Conservation (phyloP, 768 basidiomycete genomes). For the Nevesoporus exiguus region DNA sequence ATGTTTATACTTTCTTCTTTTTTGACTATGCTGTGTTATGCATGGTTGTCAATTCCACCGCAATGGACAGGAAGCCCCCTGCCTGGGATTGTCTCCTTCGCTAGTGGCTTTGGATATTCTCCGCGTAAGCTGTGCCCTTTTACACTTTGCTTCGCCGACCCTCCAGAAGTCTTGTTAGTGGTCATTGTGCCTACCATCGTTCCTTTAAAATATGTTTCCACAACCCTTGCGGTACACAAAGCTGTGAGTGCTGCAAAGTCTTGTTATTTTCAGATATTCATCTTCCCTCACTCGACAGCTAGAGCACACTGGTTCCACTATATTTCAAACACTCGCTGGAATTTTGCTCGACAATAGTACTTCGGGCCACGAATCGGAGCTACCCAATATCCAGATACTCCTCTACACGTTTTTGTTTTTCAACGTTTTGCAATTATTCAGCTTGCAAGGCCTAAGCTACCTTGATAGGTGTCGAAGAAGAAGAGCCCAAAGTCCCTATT, state of each 20-base stretch:
- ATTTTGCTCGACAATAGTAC: slow-evolving; percentile 50
- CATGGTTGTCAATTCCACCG: slow-evolving; percentile 65
- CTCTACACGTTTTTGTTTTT: slow-evolving; percentile 54
- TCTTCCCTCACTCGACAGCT: slow-evolving; percentile 39
- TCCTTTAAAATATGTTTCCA: slow-evolving; percentile 67
- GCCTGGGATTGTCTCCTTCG: slow-evolving; percentile 61
- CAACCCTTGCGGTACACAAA: slow-evolving; percentile 76
- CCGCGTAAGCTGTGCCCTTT: slow-evolving; percentile 42
- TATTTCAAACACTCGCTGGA: slow-evolving; percentile 72
- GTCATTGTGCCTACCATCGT: slow-evolving; percentile 74
- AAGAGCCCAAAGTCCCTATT: slow-evolving; percentile 15
- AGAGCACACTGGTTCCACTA: slow-evolving; percentile 70
- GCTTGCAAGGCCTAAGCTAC: slow-evolving; percentile 46
- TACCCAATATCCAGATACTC: slow-evolving; percentile 43
- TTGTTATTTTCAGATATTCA: background rate
- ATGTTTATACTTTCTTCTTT: slow-evolving; percentile 57
- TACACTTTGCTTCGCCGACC: slow-evolving; percentile 1
- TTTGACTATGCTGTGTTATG: slow-evolving; percentile 57
- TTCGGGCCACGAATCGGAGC: slow-evolving; percentile 2
- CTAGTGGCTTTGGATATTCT: slow-evolving; percentile 68
- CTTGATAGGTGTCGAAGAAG: slow-evolving; percentile 44
- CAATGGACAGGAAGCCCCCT: slow-evolving; percentile 52
- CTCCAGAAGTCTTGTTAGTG: slow-evolving; percentile 58
- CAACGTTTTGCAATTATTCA: slow-evolving; percentile 54
- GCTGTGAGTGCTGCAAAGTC: slow-evolving; percentile 45